These are phyloP conservation scores for Backusella mclennaniae DNA, from an alignment of 192 early-diverging fungal genomes.

Conservation along the genomic window DNA sequence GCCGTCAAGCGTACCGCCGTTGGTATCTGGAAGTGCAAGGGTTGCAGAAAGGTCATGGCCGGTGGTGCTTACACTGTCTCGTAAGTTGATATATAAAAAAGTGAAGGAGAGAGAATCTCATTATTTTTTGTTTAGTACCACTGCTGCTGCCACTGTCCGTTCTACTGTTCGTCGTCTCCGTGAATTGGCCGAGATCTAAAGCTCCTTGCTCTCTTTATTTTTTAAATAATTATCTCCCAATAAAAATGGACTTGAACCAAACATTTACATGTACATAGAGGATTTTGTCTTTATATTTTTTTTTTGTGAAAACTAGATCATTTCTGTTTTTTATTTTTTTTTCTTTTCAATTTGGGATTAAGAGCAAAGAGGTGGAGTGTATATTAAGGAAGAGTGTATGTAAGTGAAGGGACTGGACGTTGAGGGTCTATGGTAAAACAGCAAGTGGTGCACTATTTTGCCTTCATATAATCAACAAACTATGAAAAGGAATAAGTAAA, in stretches of 20 bases:
- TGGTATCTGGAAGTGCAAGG: conserved; percentile 98
- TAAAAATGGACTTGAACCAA: not conserved
- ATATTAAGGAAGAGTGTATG: too few relatives aligned
- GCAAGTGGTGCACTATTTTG: not conserved
- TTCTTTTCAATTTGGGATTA: not conserved
- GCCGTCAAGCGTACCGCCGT: conserved; percentile 88
- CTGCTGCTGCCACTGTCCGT: conserved; percentile 83
- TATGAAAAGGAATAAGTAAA: not conserved
- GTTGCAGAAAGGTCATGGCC: conserved; percentile 92
- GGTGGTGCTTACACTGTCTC: conserved; percentile 95
- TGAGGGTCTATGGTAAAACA: not conserved
- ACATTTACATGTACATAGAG: not conserved
- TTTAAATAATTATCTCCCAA: not conserved
- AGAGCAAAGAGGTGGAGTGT: not conserved
- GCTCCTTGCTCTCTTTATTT: not conserved
- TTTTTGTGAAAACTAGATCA: too few relatives aligned
- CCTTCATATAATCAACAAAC: conserved; percentile 28
- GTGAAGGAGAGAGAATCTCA: conserved; percentile 77
- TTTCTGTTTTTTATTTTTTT: not conserved
- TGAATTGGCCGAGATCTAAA: conserved; percentile 84
- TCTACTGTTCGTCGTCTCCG: conserved; percentile 96
- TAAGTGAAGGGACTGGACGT: too few relatives aligned
- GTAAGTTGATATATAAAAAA: conserved; percentile 41
- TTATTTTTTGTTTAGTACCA: conserved; percentile 77
- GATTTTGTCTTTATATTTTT: not conserved